phyloP scores from a whole-genome alignment of 768 basidiomycete species.

The Wakefieldia striispora region DNA sequence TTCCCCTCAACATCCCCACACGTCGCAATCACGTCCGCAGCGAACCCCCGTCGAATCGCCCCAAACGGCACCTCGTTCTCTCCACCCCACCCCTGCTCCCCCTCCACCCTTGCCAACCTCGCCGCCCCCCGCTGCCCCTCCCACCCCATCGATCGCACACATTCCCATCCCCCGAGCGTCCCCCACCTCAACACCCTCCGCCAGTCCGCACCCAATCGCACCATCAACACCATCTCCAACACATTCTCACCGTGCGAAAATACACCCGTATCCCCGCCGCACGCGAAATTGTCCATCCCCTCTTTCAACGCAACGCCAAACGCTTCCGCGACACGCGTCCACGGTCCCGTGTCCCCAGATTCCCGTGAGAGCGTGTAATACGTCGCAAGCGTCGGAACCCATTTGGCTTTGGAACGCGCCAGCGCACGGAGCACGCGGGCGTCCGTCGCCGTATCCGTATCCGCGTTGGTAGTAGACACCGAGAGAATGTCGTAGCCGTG shows the following conservation, averaged over 20 bases:
- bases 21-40: constrained; percentile 47
- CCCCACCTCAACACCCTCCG: constrained; percentile 53
- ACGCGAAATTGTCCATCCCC: constrained; percentile 49
- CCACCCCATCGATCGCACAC: constrained; percentile 48
- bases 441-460: not conserved
- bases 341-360: constrained; percentile 20
- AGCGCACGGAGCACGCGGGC: constrained; percentile 14
- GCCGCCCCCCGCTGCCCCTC: constrained; percentile 33
- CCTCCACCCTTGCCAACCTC: constrained; percentile 27
- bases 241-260: constrained; percentile 62
- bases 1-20: constrained; percentile 36
- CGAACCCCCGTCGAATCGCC: constrained; percentile 50
- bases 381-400: constrained; percentile 59
- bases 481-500: constrained; percentile 42
- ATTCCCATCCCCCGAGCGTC: constrained; percentile 59
- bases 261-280: constrained; percentile 64
- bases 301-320: constrained; percentile 46
- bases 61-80: constrained; percentile 56
- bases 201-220: constrained; percentile 51
- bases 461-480: not conserved
- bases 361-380: constrained; percentile 36
- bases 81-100: constrained; percentile 16
- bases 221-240: constrained; percentile 62
- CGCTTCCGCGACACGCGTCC: constrained; percentile 37
- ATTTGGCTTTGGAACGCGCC: constrained; percentile 36